Evolutionary conservation across 345 rosid species (phyloP), one percentile per base, ranked within the genome.

Genomic region (Microcos paniculata): DNA sequence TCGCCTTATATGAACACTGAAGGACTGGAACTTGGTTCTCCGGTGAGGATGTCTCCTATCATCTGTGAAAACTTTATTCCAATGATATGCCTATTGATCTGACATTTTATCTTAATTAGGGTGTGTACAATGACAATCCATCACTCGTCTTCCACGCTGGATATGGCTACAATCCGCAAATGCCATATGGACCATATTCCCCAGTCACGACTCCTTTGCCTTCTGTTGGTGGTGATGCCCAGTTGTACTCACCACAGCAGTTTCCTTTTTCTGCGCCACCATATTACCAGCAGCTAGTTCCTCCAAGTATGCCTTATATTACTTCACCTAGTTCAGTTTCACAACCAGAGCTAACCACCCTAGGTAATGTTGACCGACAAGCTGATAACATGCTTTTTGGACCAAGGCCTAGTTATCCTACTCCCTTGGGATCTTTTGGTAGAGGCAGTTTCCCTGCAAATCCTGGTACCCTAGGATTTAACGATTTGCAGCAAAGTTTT

Each of bases 151-250:
- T 82, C 83, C 98, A 93, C 80, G 62, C 92, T 52, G 98, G 94
- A 78, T 93, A 91, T 82, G 93, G 94, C 63, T 93, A 88, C 84
- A 84, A 86, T 80, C 92, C 98, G 0, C 92, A 90, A 83, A 88
- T 93, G 91, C 94, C 96, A 52, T 91, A 88, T 76, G 96, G 96
- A 58, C 94, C 92, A 70, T 93, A 91, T 82, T 93, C 98, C 71
- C 98, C 96, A 1, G 98, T 88, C 77, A 87, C 96, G 49, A 84
- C 89, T 61, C 94, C 98, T 79, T 76, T 91, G 73, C 92, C 93
- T 74, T 86, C 96, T 31, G 87, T 85, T 40, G 88, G 87, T 75
- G 87, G 84, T 74, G 91, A 91, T 85, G 87, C 88, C 21, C 94
- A 88, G 76, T 73, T 93, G 72, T 91, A 88, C 76, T 85, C 94